A percentile compares a stretch with the other conserved stretches of the same genome.
Conservation (phyloP, 1,139 yeast genomes). For the Kurtzmaniella quercitrusa region DNA sequence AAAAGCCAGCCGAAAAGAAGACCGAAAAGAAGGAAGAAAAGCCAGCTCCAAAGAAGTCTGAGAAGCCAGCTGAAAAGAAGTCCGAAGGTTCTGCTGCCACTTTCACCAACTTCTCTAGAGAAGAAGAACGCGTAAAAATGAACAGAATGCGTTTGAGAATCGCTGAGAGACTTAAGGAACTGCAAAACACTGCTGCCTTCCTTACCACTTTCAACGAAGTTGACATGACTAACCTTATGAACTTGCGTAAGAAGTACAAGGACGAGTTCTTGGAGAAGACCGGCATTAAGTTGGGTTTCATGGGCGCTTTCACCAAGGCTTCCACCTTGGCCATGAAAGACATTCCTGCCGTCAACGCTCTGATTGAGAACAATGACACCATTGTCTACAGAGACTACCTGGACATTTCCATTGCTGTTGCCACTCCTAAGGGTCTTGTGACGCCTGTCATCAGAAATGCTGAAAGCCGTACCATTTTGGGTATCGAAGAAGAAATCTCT, state of each 20-base stretch:
- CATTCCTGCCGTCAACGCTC: slow-evolving; percentile 91
- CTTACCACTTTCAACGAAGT: slow-evolving; percentile 97
- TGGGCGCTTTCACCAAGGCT: slow-evolving; percentile 98
- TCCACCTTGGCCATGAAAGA: slow-evolving; percentile 91
- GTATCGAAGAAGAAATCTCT: slow-evolving; percentile 82
- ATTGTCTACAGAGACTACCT: slow-evolving; percentile 95
- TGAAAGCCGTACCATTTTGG: slow-evolving; percentile 84
- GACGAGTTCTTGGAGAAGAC: slow-evolving; percentile 94
- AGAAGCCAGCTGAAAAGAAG: slow-evolving; percentile 21
- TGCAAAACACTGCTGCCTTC: slow-evolving; percentile 98
- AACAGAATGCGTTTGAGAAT: slow-evolving; percentile 99
- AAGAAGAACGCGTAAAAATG: slow-evolving; percentile 94
- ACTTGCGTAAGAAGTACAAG: slow-evolving; percentile 94
- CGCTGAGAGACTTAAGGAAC: slow-evolving; percentile 98
- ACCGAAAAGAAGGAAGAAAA: slow-evolving; percentile 14
- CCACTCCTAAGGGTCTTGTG: slow-evolving; percentile 98
- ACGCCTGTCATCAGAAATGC: slow-evolving; percentile 98
- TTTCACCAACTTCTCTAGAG: slow-evolving; percentile 69
- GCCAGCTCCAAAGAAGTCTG: slow-evolving; percentile 19
- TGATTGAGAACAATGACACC: slow-evolving; percentile 89
- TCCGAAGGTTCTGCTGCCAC: slow-evolving; percentile 35
- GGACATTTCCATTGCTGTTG: slow-evolving; percentile 95
- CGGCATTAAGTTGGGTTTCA: slow-evolving; percentile 94
- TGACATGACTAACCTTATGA: slow-evolving; percentile 90
- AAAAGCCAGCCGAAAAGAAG: slow-evolving; percentile 21